Conservation (phyloP, 2,329 filamentous ascomycete species). For the Fusarium domesticum region DNA sequence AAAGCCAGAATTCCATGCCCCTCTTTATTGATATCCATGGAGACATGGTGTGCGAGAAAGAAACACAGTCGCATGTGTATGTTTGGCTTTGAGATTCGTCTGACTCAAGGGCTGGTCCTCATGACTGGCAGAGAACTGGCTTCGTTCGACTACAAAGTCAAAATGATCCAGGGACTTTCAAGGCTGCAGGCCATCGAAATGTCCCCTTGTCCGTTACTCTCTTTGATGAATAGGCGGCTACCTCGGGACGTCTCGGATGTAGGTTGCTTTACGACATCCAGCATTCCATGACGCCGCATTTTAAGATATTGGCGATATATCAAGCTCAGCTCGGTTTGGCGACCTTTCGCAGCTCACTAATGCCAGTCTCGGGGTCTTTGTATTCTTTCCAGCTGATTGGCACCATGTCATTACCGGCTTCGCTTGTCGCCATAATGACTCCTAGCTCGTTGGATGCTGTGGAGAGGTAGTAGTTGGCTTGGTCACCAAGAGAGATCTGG, state of each 20-base stretch:
- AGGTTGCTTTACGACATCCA: slow-evolving; percentile 16
- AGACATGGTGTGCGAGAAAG: too few relatives aligned
- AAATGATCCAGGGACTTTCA: too few relatives aligned
- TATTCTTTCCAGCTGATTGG: slow-evolving; percentile 96
- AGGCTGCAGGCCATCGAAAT: too few relatives aligned
- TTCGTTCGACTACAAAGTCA: too few relatives aligned
- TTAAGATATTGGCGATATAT: slow-evolving; percentile 7
- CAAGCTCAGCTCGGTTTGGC: slow-evolving; percentile 76
- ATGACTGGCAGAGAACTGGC: too few relatives aligned
- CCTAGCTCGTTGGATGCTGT: slow-evolving; percentile 90
- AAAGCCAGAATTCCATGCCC: too few relatives aligned
- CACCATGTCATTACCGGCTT: slow-evolving; percentile 85
- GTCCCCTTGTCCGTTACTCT: background rate
- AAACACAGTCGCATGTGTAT: too few relatives aligned
- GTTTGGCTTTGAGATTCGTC: too few relatives aligned
- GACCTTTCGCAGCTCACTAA: slow-evolving; percentile 81
- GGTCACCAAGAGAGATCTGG: slow-evolving; percentile 85
- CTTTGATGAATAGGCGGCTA: background rate
- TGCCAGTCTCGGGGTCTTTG: slow-evolving; percentile 74
- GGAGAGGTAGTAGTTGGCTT: slow-evolving; percentile 91
- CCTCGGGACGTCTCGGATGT: background rate
- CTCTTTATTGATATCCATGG: too few relatives aligned
- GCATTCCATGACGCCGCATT: slow-evolving; percentile 20
- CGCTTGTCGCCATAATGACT: slow-evolving; percentile 88
- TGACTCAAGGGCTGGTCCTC: too few relatives aligned